phyloP scores from a whole-genome alignment of 495 filamentous ascomycete genomes.

The Annulohypoxylon stygium region DNA sequence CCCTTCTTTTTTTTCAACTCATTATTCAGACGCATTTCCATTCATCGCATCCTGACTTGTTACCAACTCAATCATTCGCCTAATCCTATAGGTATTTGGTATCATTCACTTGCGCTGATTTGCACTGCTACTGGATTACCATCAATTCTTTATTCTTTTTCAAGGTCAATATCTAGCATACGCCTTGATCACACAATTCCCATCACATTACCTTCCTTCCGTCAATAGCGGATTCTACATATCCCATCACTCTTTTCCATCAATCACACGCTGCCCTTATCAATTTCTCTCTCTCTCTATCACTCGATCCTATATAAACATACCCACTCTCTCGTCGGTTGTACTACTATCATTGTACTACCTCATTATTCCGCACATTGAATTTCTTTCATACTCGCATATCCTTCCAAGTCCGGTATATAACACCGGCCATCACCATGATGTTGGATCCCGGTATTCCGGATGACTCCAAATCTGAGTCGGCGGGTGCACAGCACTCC shows the following conservation, averaged over 20 bases:
- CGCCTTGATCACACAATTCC: not conserved
- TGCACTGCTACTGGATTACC: not conserved
- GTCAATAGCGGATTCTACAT: not conserved
- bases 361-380: not conserved
- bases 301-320: no score
- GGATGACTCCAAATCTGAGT: conserved; percentile 15
- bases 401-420: not conserved
- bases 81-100: not conserved
- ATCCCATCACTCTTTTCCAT: not conserved
- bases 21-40: not conserved
- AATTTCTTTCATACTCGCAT: not conserved
- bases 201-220: not conserved
- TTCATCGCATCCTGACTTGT: not conserved
- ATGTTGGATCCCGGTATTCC: conserved; percentile 16
- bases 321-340: not conserved
- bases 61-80: not conserved
- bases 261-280: no score
- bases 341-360: not conserved
- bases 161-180: no score
- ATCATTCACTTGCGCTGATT: not conserved
- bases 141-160: not conserved
- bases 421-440: conserved; percentile 10
- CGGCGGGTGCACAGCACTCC: not conserved
- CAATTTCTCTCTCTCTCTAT: not conserved
- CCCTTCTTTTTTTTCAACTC: not conserved